Base-by-base conservation (phyloP, 768 basidiomycete genomes). In the Pisolithus tinctorius region DNA sequence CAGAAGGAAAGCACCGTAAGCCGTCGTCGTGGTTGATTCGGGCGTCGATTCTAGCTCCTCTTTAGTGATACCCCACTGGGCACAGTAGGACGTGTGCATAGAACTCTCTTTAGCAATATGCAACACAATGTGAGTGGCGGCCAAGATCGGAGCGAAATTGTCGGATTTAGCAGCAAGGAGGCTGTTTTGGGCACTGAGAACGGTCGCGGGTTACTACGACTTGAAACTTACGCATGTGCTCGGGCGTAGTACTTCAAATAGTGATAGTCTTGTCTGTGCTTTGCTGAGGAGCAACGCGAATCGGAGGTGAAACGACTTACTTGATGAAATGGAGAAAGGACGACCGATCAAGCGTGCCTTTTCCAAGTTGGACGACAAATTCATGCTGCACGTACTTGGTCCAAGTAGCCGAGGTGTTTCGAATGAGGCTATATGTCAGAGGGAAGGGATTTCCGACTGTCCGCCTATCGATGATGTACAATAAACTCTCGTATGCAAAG, bases 1-100 rank as follows among this genome's bases (percentile, higher is more conserved):
- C 23, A 96, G 70, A 27, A 96, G 75, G 69, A 85, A 97, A 7
- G 85, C 83, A 0, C 91, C 89, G 60, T 97, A 97, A 0, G 92
- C 92, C 3, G 80, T 86, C 27, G 88, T 90, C 6, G 82, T 79
- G 0, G 83, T 59, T 0, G 82, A 78, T 62, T 94, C 91, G 3
- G 76, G 72, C 1, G 84, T 83, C 14, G 59, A 64, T 45, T 80
- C 76, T 6, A 93, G 70, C 39, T 87, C 83, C 4, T 77, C 75
- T 9, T 72, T 60, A 3, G 76, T 71, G 44, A 95, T 73, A 9
- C 83, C 88, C 61, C 86, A 95, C 11, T 75, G 62, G 4, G 75
- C 75, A 65, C 92, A 92, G 67, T 82, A 90, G 0, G 72, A 55
- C 47, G 75, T 79, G 62, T 95, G 93, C 62, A 82, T 90, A 14